Conservation (phyloP, 768 basidiomycete species). For the Arthromyces matolae region DNA sequence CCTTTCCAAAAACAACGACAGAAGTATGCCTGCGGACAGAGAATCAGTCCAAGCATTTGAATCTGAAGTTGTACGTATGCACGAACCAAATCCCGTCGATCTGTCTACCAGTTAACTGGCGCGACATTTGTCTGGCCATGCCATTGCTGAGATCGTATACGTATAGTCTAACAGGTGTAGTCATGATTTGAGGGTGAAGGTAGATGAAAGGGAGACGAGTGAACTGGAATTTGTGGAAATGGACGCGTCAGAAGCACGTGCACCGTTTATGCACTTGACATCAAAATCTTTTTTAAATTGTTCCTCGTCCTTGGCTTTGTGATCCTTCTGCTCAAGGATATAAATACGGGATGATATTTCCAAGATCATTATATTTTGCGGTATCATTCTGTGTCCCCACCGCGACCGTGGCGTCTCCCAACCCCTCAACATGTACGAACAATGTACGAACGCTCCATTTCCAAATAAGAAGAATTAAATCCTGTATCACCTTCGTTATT, state of each 20-base stretch:
- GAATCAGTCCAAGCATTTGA: constrained; percentile 4
- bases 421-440: too few species aligned
- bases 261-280: too few species aligned
- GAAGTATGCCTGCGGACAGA: constrained; percentile 78
- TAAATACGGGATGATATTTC: too few species aligned
- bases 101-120: constrained; percentile 80
- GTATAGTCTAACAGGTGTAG: constrained; percentile 68
- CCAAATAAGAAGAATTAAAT: too few species aligned
- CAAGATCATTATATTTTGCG: too few species aligned
- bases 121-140: constrained; percentile 73
- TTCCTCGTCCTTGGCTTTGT: neutral
- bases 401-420: too few species aligned
- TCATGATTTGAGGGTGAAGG: constrained; percentile 19
- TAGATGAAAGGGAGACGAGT: neutral
- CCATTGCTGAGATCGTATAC: constrained; percentile 92
- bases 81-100: constrained; percentile 91
- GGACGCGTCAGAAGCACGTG: constrained; percentile 3
- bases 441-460: too few species aligned
- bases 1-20: constrained; percentile 80
- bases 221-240: neutral
- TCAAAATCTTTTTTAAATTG: neutral
- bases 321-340: neutral
- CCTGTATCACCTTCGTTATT: too few species aligned
- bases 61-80: neutral
- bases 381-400: too few species aligned